A percentile compares a stretch with the other conserved stretches of the same genome.
These are phyloP conservation scores for Stachybotrys chartarum DNA, from an alignment of 2,329 filamentous ascomycete genomes.

Conservation along the genomic window DNA sequence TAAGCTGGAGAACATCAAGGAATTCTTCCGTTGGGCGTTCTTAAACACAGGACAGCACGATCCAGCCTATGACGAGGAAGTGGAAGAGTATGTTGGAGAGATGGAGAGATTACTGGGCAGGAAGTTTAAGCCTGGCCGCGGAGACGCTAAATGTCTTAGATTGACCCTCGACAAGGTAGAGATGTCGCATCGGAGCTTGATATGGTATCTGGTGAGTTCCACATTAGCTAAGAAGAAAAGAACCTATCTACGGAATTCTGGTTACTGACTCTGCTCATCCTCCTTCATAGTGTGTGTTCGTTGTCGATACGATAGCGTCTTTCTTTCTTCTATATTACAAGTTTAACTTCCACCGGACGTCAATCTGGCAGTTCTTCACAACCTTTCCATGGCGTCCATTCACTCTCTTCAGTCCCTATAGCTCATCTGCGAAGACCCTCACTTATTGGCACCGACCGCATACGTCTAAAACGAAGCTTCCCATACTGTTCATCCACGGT, in stretches of 20 bases:
- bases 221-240: no score
- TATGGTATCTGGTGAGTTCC: slow-evolving; percentile 47
- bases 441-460: slow-evolving; percentile 57
- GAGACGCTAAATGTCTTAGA: slow-evolving; percentile 43
- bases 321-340: slow-evolving; percentile 29
- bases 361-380: slow-evolving; percentile 30
- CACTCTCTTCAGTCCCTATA: slow-evolving; percentile 33
- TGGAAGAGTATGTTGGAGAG: slow-evolving; percentile 46
- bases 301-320: slow-evolving; percentile 34
- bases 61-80: slow-evolving; percentile 40
- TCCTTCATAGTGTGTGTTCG: slow-evolving; percentile 29
- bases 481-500: slow-evolving; percentile 56
- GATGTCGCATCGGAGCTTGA: slow-evolving; percentile 46
- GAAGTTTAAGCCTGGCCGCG: slow-evolving; percentile 42
- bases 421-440: slow-evolving; percentile 38
- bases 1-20: slow-evolving; percentile 50
- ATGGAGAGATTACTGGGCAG: slow-evolving; percentile 44
- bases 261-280: no score
- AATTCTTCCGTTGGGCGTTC: slow-evolving; percentile 56
- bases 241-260: no score
- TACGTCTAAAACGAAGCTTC: slow-evolving; percentile 47
- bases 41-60: slow-evolving; percentile 37
- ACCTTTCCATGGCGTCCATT: slow-evolving; percentile 49
- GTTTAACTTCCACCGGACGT: slow-evolving; percentile 40
- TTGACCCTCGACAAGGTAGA: slow-evolving; percentile 51